Conservation (phyloP, 257 asterid genomes). For the Rhazya stricta region DNA sequence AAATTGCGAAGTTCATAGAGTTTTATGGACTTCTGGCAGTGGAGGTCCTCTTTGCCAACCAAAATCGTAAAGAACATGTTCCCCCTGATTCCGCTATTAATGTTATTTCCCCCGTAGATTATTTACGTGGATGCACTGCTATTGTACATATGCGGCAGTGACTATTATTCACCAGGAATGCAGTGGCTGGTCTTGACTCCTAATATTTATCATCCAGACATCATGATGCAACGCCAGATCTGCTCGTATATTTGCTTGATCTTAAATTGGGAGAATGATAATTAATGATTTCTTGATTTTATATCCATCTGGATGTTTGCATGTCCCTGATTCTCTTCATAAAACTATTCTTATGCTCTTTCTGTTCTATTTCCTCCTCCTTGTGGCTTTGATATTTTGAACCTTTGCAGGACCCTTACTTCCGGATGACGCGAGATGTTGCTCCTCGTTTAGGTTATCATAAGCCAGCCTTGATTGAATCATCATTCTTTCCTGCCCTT, state of each 20-base stretch:
- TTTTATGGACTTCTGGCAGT: background rate
- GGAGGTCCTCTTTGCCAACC: background rate
- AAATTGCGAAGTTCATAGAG: background rate
- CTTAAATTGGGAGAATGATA: background rate
- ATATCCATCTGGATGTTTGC: background rate
- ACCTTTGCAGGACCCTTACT: slow-evolving; percentile 79
- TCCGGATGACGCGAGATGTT: slow-evolving; percentile 98
- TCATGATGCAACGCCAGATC: background rate
- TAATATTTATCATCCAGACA: background rate
- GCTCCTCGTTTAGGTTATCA: slow-evolving; percentile 90
- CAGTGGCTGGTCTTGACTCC: background rate
- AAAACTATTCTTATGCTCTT: background rate
- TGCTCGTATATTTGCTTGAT: background rate
- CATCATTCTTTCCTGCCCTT: slow-evolving; percentile 92
- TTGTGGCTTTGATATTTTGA: background rate
- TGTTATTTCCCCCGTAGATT: background rate
- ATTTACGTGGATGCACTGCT: background rate
- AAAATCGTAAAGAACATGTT: background rate
- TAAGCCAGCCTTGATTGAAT: slow-evolving; percentile 92
- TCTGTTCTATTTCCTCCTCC: background rate
- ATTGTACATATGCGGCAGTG: background rate
- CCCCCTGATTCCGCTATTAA: background rate
- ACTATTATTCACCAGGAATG: background rate
- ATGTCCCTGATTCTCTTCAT: background rate
- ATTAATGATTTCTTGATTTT: background rate